A percentile compares a stretch with the other conserved stretches of the same genome.
phyloP scores from a whole-genome alignment of 805 yeast species.

The Spathaspora hagerdaliae region DNA sequence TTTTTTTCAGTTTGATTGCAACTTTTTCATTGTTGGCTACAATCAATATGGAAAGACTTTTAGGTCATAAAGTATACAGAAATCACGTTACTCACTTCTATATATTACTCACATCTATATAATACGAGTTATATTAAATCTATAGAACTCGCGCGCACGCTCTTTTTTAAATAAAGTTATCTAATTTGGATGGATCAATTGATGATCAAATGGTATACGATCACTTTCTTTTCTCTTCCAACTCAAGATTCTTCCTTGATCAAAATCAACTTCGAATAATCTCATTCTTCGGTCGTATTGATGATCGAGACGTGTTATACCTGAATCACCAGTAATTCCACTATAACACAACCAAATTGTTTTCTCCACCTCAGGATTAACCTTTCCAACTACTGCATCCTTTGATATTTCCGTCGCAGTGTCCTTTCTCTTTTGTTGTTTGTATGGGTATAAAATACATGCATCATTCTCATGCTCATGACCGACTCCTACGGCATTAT shows the following conservation, averaged over 20 bases:
- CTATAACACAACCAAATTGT: slow-evolving; percentile 36
- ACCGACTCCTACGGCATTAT: slow-evolving; percentile 36
- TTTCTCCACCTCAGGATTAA: not conserved
- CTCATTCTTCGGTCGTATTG: slow-evolving; percentile 30
- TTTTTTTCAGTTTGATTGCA: too few species aligned
- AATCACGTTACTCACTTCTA: too few species aligned
- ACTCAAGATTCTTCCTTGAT: slow-evolving; percentile 21
- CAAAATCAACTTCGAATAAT: slow-evolving; percentile 30
- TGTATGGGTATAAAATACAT: slow-evolving; percentile 20
- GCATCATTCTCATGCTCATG: slow-evolving; percentile 45
- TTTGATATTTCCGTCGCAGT: not conserved
- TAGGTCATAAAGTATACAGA: too few species aligned
- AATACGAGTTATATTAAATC: too few species aligned
- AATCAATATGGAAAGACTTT: too few species aligned
- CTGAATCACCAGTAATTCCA: slow-evolving; percentile 36
- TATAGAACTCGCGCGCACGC: too few species aligned
- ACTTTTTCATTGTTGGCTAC: too few species aligned
- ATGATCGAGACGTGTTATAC: slow-evolving; percentile 19
- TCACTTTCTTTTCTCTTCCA: slow-evolving; percentile 33
- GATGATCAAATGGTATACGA: slow-evolving; percentile 25
- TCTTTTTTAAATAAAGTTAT: not conserved
- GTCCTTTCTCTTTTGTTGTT: slow-evolving; percentile 6
- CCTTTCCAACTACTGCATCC: slow-evolving; percentile 3
- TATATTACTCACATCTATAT: too few species aligned
- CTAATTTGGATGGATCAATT: slow-evolving; percentile 12